Conservation (phyloP, 1,284 basidiomycete genomes). For the Rhodotorula glutinis region DNA sequence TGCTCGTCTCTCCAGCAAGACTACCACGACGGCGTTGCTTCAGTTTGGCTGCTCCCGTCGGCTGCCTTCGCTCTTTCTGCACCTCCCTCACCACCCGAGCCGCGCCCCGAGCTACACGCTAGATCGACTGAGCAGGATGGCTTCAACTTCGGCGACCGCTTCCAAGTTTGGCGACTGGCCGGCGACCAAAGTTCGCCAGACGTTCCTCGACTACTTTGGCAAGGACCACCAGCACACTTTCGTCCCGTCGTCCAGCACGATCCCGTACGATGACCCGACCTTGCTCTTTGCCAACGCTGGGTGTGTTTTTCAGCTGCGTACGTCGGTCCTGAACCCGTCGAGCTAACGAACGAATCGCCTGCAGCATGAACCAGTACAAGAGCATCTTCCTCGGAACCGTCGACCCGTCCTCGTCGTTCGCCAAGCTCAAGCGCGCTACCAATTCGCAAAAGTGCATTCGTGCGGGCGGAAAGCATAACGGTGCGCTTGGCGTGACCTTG, state of each 20-base stretch:
- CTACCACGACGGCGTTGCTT: no score
- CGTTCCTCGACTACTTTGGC: slow-evolving; percentile 74
- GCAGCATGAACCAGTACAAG: slow-evolving; percentile 93
- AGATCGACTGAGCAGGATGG: not conserved
- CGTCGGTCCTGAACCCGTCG: not conserved
- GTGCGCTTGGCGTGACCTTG: slow-evolving; percentile 50
- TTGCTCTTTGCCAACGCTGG: slow-evolving; percentile 92
- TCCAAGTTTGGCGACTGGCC: slow-evolving; percentile 59
- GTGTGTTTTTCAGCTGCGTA: slow-evolving; percentile 38
- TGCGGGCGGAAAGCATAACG: slow-evolving; percentile 98
- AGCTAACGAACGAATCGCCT: not conserved
- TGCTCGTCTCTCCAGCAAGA: no score
- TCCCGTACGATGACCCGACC: slow-evolving; percentile 87
- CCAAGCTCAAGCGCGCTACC: slow-evolving; percentile 85
- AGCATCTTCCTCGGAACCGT: slow-evolving; percentile 93
- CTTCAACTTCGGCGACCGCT: slow-evolving; percentile 36
- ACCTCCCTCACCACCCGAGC: no score
- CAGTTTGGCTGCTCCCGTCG: no score
- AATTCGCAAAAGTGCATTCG: slow-evolving; percentile 98
- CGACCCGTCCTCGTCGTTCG: slow-evolving; percentile 83
- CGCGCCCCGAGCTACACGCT: not conserved
- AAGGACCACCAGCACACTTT: slow-evolving; percentile 71
- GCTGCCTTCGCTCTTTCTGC: no score
- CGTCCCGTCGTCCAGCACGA: slow-evolving; percentile 87
- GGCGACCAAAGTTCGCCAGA: slow-evolving; percentile 64